Base-by-base conservation (phyloP, 108 stramenopile genomes). In the Epipyxis sp. region DNA sequence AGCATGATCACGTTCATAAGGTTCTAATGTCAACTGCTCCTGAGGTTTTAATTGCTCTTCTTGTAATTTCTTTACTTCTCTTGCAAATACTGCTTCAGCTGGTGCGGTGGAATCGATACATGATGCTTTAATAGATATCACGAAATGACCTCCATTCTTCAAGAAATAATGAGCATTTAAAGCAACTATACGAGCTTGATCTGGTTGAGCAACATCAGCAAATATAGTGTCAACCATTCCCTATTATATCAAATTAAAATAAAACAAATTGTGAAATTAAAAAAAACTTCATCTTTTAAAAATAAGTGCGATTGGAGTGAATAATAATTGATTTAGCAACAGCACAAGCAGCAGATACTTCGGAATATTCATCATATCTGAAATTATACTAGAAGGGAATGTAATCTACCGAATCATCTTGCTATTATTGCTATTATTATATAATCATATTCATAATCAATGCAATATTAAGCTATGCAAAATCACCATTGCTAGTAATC, bases 191-290 rank as follows among this genome's bases (percentile, higher is more conserved):
- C 98, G 96, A 3, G 96, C 96, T 79, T 85, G 82, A 86, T 99
- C 98, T 13, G 98, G 97, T 84, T 99, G 98, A 0, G 98, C 98
- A 46, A 99, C 94, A 86, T 99, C 98, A 27, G 98, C 98, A 88
- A 99, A 99, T 67, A 99, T 91, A 72, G 83, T 82, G 80, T 99
- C 98, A 43, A 98, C 98, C 98, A 99, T 99, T 77, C 97, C 97
- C n/a, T n/a, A n/a, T 76, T 97, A 92, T 69, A 97, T 84, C 40
- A 65, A 30, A 0, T 29, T 29, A 30, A 30, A 0, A 59, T 29
- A 30, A 30, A 0, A 30, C 30, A 30, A 30, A 59, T 0, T 0
- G 30, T 59, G 29, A 30, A 59, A 0, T 0, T 59, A 1, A 40
- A 67, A 0, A 67, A 67, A 67, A 43, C 25, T 1, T 37, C 62